Evolutionary conservation across 73 alveolate species (phyloP), one percentile per base, ranked within the genome.

Genomic region (Paraurostyla sp.): DNA sequence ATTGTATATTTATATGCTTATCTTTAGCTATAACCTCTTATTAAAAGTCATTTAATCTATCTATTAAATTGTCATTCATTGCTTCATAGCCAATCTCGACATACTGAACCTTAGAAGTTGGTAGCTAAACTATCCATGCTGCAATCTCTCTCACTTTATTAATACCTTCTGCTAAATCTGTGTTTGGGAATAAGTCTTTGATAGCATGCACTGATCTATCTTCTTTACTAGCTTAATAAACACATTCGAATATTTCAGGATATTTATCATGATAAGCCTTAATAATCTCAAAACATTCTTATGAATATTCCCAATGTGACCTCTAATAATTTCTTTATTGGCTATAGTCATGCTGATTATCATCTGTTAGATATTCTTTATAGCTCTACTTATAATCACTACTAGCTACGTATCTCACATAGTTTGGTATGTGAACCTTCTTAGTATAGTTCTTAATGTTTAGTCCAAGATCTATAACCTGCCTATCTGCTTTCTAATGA

Each of bases 381-480:
- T 40, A 15, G 25, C 41, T 11, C 13, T 36, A 65, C 29, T 32
- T 22, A 1, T 65, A 56, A 65, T 65, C 58, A 32, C 41, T 38
- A 23, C 71, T 20, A 15, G 54, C 86, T 48, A 75, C 62, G 41
- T 38, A 69, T n/a, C 92, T 43, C 35, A 85, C 92, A 49, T 30
- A 60, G 35, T 69, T 82, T 56, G 92, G 87, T 2, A 85, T 69
- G 48, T 90, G 95, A 18, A 82, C 85, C 46, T 90, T 78, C 57
- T 90, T 71, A 22, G 73, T 45, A 76, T 68, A 83, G 46, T 90
- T 82, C 50, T 86, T 81, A 6, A 90, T 20, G 23, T 90, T 90
- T 42, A 90, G 85, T 6, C 95, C 95, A 20, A 90, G 54, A 62
- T 90, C 95, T 15, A 82, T n/a, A 6, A 80, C 80, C 43, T 56